These are phyloP conservation scores for Dichotomocladium elegans DNA, from an alignment of 371 early-diverging fungal genomes.

Conservation along the genomic window DNA sequence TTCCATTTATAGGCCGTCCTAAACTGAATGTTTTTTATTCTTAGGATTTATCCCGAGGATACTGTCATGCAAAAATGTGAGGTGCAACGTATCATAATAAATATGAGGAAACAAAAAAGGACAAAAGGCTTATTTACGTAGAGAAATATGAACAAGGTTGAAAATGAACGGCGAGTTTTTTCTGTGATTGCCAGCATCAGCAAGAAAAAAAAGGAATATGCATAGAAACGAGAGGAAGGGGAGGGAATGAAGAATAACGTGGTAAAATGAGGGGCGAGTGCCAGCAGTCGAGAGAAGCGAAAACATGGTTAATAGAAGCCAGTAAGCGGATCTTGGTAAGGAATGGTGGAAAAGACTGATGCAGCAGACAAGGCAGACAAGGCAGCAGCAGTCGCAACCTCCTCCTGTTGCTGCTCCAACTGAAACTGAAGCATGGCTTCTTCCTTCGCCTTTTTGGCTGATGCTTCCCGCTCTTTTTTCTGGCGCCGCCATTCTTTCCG, in stretches of 20 bases:
- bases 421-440: conserved; percentile 27
- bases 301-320: conserved; percentile 11
- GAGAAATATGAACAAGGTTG: conserved; percentile 2
- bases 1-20: no score
- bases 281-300: not conserved
- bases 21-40: no score
- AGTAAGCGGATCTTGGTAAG: conserved; percentile 5
- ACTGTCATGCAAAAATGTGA: no score
- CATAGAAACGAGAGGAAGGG: no score
- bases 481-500: conserved; percentile 51
- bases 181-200: no score
- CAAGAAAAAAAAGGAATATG: no score
- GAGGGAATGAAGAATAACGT: conserved; percentile 4
- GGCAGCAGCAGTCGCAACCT: not conserved
- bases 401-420: conserved; percentile 6
- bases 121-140: conserved; percentile 2
- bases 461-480: conserved; percentile 44
- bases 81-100: no score
- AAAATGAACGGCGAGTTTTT: no score
- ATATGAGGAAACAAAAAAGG: conserved; percentile 12
- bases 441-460: conserved; percentile 30
- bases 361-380: not conserved
- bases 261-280: no score
- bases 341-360: not conserved
- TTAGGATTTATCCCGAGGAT: no score